These are phyloP conservation scores for Neurospora sp. DNA, from an alignment of 495 filamentous ascomycete genomes.

Conservation along the genomic window DNA sequence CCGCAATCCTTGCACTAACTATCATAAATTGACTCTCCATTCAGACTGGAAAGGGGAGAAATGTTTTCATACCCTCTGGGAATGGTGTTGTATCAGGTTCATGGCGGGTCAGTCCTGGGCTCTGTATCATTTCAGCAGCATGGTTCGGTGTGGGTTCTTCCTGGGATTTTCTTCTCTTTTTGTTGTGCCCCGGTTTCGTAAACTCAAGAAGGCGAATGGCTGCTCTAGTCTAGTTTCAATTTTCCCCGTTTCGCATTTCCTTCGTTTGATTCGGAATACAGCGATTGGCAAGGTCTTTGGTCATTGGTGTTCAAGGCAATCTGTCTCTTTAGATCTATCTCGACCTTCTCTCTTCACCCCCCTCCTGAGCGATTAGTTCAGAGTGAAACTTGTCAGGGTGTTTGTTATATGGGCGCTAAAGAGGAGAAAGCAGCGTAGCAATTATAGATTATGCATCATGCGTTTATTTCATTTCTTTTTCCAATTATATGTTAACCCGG, in stretches of 20 bases:
- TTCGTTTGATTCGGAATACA: neutral
- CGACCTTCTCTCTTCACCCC: neutral
- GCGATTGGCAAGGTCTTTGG: neutral
- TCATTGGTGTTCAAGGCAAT: neutral
- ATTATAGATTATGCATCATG: neutral
- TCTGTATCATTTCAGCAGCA: neutral
- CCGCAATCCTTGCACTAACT: neutral
- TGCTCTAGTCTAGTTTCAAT: neutral
- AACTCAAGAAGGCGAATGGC: neutral
- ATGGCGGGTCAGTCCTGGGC: neutral
- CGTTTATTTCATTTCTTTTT: neutral
- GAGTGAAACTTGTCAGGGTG: neutral
- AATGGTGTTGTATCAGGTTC: neutral
- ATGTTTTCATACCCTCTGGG: neutral
- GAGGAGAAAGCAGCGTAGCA: neutral
- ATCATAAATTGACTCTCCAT: neutral
- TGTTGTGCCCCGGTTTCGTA: neutral
- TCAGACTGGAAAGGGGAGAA: slow-evolving; percentile 4
- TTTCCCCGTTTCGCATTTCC: neutral
- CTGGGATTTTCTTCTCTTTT: neutral
- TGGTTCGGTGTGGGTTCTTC: neutral
- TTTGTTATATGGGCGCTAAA: neutral
- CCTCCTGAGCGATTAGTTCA: neutral
- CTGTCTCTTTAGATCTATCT: neutral
- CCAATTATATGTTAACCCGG: neutral